Percentiles rank a stretch among this genome's conserved stretches.
Conservation (phyloP, 768 basidiomycete species). For the Agaricus sinodeliciosus region DNA sequence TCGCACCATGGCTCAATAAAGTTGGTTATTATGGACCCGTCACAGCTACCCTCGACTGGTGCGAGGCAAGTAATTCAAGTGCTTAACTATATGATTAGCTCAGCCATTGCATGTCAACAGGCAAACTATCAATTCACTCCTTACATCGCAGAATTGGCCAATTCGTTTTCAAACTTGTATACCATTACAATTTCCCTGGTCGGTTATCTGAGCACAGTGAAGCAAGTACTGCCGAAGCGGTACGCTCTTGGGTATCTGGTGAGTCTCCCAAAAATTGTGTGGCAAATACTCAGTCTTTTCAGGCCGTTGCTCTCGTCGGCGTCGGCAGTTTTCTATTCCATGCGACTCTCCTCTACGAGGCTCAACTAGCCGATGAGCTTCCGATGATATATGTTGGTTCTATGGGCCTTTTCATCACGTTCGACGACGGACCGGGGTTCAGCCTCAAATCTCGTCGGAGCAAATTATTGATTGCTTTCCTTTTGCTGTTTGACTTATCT, state of each 20-base stretch:
- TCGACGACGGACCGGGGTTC: slow-evolving; percentile 52
- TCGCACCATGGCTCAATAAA: slow-evolving; percentile 26
- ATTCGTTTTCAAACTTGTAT: slow-evolving; percentile 66
- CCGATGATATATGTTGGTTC: slow-evolving; percentile 75
- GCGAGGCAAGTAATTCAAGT: slow-evolving; percentile 40
- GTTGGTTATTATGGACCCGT: slow-evolving; percentile 55
- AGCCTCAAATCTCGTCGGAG: slow-evolving; percentile 28
- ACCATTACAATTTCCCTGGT: slow-evolving; percentile 47
- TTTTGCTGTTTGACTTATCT: slow-evolving; percentile 44
- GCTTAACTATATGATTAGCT: background rate
- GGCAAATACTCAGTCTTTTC: background rate
- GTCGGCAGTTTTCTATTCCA: slow-evolving; percentile 77
- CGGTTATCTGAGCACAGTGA: slow-evolving; percentile 31
- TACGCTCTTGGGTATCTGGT: slow-evolving; percentile 38
- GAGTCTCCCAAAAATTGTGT: slow-evolving; percentile 7
- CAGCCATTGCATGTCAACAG: slow-evolving; percentile 24
- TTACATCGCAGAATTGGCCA: slow-evolving; percentile 74
- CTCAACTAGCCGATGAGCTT: slow-evolving; percentile 77
- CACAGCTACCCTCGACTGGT: slow-evolving; percentile 71
- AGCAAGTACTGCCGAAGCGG: slow-evolving; percentile 32
- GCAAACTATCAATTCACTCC: slow-evolving; percentile 73
- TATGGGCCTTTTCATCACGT: slow-evolving; percentile 52
- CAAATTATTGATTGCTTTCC: slow-evolving; percentile 29
- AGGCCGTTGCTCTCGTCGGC: slow-evolving; percentile 70
- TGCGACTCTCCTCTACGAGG: slow-evolving; percentile 66